Percentiles rank a stretch among this genome's conserved stretches.
Conservation (phyloP, 345 rosid genomes). For the Moricandia moricandioides region DNA sequence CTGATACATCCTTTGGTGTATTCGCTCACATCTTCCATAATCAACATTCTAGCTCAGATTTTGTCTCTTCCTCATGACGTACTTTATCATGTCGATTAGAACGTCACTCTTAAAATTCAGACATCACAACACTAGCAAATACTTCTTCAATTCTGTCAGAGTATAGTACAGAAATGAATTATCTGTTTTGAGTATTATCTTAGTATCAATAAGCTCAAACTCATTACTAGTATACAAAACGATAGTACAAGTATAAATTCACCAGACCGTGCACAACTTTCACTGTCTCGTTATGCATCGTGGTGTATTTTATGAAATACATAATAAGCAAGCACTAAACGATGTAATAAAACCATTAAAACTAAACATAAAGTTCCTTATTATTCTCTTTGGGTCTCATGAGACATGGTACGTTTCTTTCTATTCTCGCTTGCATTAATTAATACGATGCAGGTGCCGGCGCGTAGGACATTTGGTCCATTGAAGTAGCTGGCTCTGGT, state of each 20-base stretch:
- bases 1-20: too few relatives aligned
- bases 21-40: too few relatives aligned
- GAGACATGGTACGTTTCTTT: constrained; percentile 1
- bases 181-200: not conserved
- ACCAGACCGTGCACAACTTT: constrained; percentile 7
- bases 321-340: not conserved
- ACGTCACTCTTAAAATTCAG: too few relatives aligned
- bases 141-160: not conserved
- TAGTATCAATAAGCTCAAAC: not conserved
- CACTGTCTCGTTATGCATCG: not conserved
- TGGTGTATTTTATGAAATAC: not conserved
- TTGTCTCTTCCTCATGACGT: too few relatives aligned
- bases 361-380: not conserved
- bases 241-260: not conserved
- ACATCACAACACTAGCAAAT: too few relatives aligned
- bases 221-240: not conserved
- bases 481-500: constrained; percentile 1
- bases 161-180: not conserved
- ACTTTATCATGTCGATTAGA: too few relatives aligned
- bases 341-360: constrained; percentile 4
- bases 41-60: too few relatives aligned
- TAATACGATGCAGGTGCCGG: constrained; percentile 11
- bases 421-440: not conserved
- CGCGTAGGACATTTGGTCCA: not conserved
- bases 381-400: constrained; percentile 11